Conservation (phyloP, 345 rosid species). For the Eucalyptus rudis region DNA sequence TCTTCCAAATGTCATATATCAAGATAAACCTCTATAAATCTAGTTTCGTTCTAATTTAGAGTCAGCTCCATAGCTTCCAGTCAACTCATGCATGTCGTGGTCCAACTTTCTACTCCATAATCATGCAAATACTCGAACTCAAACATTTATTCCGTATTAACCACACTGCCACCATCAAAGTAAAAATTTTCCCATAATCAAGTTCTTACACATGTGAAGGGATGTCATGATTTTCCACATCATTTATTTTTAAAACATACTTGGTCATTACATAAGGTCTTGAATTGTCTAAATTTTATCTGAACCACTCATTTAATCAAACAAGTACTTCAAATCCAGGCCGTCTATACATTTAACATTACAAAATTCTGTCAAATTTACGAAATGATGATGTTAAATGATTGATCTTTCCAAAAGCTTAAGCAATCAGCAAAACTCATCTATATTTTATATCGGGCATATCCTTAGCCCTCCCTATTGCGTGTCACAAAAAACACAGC, state of each 20-base stretch:
- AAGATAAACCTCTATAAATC: neutral
- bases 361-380: neutral
- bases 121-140: neutral
- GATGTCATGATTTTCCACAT: neutral
- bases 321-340: neutral
- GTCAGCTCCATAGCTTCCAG: neutral
- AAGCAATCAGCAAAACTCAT: neutral
- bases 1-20: neutral
- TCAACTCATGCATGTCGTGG: neutral
- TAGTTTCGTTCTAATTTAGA: neutral
- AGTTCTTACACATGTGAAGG: neutral
- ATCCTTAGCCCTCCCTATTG: neutral
- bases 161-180: neutral
- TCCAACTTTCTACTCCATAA: neutral
- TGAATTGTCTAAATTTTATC: neutral
- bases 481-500: neutral
- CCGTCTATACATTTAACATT: neutral
- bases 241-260: neutral
- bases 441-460: neutral
- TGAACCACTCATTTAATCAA: neutral
- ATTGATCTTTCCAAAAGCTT: neutral
- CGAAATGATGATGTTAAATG: neutral
- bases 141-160: neutral
- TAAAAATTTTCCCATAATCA: neutral
- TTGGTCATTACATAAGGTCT: neutral